These are phyloP conservation scores for Aspergillus hortae DNA, from an alignment of 2,329 filamentous ascomycete genomes.

Conservation along the genomic window DNA sequence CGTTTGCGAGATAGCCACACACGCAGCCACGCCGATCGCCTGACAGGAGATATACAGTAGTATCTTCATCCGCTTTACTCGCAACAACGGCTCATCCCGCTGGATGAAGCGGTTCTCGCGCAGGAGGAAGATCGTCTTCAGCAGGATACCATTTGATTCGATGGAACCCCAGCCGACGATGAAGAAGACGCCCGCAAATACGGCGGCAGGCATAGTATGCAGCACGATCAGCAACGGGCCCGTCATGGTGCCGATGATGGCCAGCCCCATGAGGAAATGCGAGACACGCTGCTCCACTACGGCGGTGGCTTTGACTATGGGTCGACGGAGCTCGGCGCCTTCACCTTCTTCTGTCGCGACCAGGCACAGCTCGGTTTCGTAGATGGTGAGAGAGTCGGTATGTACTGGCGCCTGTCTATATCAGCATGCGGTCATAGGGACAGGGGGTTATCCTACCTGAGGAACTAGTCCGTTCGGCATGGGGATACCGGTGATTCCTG, in stretches of 20 bases:
- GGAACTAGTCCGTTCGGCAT: conserved; percentile 78
- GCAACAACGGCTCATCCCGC: conserved; percentile 45
- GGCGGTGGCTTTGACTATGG: conserved; percentile 35
- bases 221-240: conserved; percentile 67
- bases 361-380: conserved; percentile 70
- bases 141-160: conserved; percentile 68
- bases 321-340: conserved; percentile 55
- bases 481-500: conserved; percentile 69
- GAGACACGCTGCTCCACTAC: conserved; percentile 67
- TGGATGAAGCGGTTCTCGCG: conserved; percentile 59
- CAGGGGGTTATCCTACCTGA: conserved; percentile 59
- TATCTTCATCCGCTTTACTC: conserved; percentile 45
- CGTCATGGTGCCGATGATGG: conserved; percentile 73
- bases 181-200: conserved; percentile 74
- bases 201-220: conserved; percentile 71
- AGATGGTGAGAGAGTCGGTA: conserved; percentile 61
- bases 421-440: background rate
- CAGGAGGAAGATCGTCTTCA: conserved; percentile 64
- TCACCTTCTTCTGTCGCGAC: conserved; percentile 55
- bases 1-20: conserved; percentile 58
- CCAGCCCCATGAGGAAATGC: conserved; percentile 70
- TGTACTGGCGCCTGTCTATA: conserved; percentile 52
- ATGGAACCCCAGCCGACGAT: conserved; percentile 76
- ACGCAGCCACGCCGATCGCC: conserved; percentile 49
- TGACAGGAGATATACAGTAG: conserved; percentile 51